phyloP scores from a whole-genome alignment of 768 basidiomycete genomes.

The Suillus variegatus region DNA sequence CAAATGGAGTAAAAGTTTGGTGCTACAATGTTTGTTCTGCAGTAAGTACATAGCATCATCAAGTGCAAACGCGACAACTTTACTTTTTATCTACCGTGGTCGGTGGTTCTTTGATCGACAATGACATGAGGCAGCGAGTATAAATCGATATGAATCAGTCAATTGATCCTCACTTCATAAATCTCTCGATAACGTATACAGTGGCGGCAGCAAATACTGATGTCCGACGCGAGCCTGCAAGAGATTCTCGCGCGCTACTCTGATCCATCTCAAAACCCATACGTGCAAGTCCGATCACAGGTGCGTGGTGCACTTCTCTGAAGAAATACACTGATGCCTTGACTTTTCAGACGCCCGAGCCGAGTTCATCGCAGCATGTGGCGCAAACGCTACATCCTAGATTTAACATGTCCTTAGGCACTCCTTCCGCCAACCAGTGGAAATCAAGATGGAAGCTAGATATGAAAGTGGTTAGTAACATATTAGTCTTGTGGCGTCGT shows the following conservation, averaged over 20 bases:
- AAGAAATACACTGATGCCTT: background rate
- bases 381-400: background rate
- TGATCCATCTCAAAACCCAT: conserved; percentile 4
- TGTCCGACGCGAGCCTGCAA: background rate
- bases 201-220: background rate
- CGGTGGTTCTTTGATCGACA: background rate
- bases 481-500: background rate
- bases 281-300: background rate
- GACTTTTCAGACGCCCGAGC: background rate
- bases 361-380: background rate
- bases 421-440: background rate
- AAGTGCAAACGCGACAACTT: background rate
- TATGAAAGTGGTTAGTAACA: background rate
- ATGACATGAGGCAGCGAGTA: background rate
- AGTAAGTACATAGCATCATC: background rate
- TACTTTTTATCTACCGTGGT: background rate
- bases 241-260: background rate
- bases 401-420: background rate
- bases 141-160: background rate
- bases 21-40: background rate
- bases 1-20: background rate
- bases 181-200: background rate
- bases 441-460: background rate
- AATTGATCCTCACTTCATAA: background rate
- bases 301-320: background rate